phyloP scores from a whole-genome alignment of 2,329 filamentous ascomycete genomes.

The Tolypocladium inflatum region DNA sequence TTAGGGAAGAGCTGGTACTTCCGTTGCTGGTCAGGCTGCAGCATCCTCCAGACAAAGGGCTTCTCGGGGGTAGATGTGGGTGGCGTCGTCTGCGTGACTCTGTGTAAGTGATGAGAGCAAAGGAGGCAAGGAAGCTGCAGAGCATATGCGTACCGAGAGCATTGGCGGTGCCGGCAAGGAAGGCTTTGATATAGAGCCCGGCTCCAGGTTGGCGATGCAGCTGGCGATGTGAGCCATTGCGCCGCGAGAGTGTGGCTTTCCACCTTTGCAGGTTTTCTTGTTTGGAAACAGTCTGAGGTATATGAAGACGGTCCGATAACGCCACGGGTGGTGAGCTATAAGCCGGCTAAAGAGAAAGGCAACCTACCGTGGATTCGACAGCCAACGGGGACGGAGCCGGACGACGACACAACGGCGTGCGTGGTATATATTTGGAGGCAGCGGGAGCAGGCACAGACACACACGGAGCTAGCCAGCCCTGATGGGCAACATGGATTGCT shows the following conservation, averaged over 20 bases:
- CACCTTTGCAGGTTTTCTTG: neutral
- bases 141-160: constrained; percentile 30
- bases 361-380: neutral
- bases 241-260: neutral
- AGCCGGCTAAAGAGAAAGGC: neutral
- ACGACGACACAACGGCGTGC: neutral
- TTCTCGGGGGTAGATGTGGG: constrained; percentile 28
- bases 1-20: constrained; percentile 55
- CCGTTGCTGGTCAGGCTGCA: constrained; percentile 37
- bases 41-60: constrained; percentile 49
- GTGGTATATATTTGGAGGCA: constrained; percentile 2
- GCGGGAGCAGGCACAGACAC: neutral
- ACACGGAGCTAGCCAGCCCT: neutral
- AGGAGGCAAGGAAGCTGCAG: neutral
- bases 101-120: neutral
- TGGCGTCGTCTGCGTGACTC: constrained; percentile 1
- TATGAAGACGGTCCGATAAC: neutral
- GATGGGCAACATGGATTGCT: neutral
- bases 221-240: constrained; percentile 54
- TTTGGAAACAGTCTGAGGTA: neutral
- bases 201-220: constrained; percentile 43
- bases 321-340: neutral
- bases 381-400: neutral
- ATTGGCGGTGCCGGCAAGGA: constrained; percentile 34
- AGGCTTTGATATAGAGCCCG: constrained; percentile 41